These are phyloP conservation scores for Diplodia seriata DNA, from an alignment of 2,329 filamentous ascomycete genomes.

Conservation along the genomic window DNA sequence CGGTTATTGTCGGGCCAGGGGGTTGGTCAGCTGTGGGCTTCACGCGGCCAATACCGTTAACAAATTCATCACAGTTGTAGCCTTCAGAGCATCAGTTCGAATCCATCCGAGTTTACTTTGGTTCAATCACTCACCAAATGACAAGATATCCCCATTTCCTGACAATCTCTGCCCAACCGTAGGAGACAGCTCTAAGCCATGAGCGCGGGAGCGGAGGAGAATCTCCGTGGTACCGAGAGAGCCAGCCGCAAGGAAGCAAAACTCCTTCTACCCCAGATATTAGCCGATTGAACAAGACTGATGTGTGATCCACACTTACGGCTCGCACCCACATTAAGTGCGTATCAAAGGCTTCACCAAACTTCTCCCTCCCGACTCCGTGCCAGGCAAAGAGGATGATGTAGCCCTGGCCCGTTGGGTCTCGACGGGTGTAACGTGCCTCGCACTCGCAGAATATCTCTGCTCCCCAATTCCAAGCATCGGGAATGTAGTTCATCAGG, in stretches of 20 bases:
- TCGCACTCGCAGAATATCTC: constrained; percentile 75
- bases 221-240: constrained; percentile 70
- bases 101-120: no score
- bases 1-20: constrained; percentile 68
- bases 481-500: constrained; percentile 70
- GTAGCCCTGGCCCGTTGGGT: constrained; percentile 60
- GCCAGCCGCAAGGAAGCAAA: constrained; percentile 71
- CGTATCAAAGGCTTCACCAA: constrained; percentile 61
- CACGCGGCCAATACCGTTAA: constrained; percentile 63
- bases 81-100: constrained; percentile 36
- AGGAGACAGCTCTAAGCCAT: constrained; percentile 65
- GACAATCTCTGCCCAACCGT: constrained; percentile 58
- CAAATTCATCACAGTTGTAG: constrained; percentile 65
- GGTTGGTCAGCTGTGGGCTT: constrained; percentile 60
- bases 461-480: constrained; percentile 75
- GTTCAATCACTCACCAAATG: constrained; percentile 53
- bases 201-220: constrained; percentile 42
- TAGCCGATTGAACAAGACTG: not conserved
- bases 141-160: constrained; percentile 71
- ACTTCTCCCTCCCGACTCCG: constrained; percentile 63
- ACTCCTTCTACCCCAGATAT: constrained; percentile 53
- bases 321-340: constrained; percentile 73
- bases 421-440: constrained; percentile 67
- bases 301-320: constrained; percentile 30
- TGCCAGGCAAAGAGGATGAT: constrained; percentile 71